Evolutionary conservation across 306 rosid species (phyloP), one percentile per base, ranked within the genome.

Genomic region (Styphnolobium japonicum): DNA sequence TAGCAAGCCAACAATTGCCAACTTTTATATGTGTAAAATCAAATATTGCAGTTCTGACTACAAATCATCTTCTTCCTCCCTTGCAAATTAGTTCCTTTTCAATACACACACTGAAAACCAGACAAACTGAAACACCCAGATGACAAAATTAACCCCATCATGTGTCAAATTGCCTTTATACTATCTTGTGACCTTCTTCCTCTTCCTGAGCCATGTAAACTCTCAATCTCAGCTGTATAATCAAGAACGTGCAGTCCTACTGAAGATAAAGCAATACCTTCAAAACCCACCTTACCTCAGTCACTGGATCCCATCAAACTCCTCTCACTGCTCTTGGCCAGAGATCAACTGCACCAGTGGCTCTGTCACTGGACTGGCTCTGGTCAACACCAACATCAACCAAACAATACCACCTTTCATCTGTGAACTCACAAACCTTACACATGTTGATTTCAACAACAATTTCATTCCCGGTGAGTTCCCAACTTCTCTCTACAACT

Each of bases 401-500:
- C 48, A 25, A 7, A 39, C 72, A 5, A 25, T 89, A 10, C 93
- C 93, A 4, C 9, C 77, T 64, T 83, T 85, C 86, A 79, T 89
- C 19, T 89, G 87, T 74, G 83, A 87, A 23, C 87, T 89, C 67
- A 76, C 55, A 16, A 87, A 89, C 43, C 89, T 89, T 57, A 63
- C 83, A n/a, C 7, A 3, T 16, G 60, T 87, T 56, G 36, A 85
- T 19, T 73, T 45, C 56, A 22, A 1, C 0, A 0, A 0, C 1
- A 87, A 89, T 80, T 37, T 0, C 25, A 56, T 89, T 31, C 5
- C 86, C 0, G 80, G 82, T 1, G 77, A 64, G 46, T 89, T 89
- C 56, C 93, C 91, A 0, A 81, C 5, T 7, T 57, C 79, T 45
- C 65, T 89, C n/a, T 87, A 71, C 63, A 64, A 49, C 31, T 89